Conservation (phyloP, 768 basidiomycete species). For the Leucocoprinus sp. region DNA sequence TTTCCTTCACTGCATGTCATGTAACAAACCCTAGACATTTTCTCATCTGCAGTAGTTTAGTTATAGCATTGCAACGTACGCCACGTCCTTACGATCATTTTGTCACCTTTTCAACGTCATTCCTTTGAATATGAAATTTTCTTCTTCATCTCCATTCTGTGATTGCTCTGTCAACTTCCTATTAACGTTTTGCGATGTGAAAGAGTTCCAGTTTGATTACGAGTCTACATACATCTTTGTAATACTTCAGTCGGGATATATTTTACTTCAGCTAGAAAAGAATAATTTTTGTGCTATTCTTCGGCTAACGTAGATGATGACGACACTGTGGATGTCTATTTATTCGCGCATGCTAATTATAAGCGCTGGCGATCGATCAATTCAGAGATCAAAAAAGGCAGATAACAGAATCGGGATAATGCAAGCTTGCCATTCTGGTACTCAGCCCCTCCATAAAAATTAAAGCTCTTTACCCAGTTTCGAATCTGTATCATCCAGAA, state of each 20-base stretch:
- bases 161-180: background rate
- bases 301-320: background rate
- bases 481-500: too few species aligned
- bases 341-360: background rate
- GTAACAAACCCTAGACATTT: slow-evolving; percentile 5
- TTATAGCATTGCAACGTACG: background rate
- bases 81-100: background rate
- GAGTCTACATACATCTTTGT: background rate
- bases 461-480: too few species aligned
- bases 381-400: background rate
- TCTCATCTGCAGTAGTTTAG: slow-evolving; percentile 10
- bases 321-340: background rate
- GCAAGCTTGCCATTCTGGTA: too few species aligned
- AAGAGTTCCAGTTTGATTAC: too few species aligned
- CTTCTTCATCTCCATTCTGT: background rate
- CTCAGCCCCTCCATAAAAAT: too few species aligned
- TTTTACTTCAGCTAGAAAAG: background rate
- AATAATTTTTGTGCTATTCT: background rate
- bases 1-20: background rate
- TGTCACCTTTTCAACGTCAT: slow-evolving; percentile 1
- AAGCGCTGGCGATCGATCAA: background rate
- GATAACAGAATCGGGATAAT: too few species aligned
- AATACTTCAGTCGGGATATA: slow-evolving; percentile 2
- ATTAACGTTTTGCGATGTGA: background rate
- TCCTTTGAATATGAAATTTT: background rate